A percentile compares a stretch with the other conserved stretches of the same genome.
phyloP scores from a whole-genome alignment of 2,329 filamentous ascomycete genomes.

The Geoglossum cookeanum region DNA sequence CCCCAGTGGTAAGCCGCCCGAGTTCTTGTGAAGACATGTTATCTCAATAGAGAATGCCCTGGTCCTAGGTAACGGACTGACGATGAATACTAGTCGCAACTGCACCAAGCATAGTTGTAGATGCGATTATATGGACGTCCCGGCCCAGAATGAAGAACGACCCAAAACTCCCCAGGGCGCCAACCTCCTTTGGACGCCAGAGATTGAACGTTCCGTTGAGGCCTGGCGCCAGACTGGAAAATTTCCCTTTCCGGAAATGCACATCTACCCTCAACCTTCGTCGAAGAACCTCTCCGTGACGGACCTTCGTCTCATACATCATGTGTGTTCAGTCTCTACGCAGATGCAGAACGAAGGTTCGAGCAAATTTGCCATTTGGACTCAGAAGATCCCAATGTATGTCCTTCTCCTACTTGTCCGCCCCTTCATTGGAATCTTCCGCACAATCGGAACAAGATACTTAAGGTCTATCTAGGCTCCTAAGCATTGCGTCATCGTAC shows the following conservation, averaged over 20 bases:
- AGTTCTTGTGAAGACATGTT: neutral
- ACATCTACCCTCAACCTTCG: slow-evolving; percentile 54
- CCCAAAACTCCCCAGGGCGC: slow-evolving; percentile 32
- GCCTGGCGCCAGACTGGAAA: slow-evolving; percentile 68
- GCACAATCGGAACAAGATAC: slow-evolving; percentile 13
- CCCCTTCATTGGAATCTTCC: slow-evolving; percentile 10
- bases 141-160: slow-evolving; percentile 37
- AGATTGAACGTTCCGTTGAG: slow-evolving; percentile 63
- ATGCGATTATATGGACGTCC: slow-evolving; percentile 90
- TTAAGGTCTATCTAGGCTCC: slow-evolving; percentile 34
- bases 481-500: slow-evolving; percentile 64
- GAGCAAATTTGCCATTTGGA: slow-evolving; percentile 80
- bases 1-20: slow-evolving; percentile 62
- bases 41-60: neutral
- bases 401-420: slow-evolving; percentile 19
- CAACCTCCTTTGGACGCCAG: slow-evolving; percentile 65
- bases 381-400: slow-evolving; percentile 79
- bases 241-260: slow-evolving; percentile 69
- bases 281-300: slow-evolving; percentile 55
- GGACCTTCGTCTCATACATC: slow-evolving; percentile 76
- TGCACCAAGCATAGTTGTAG: slow-evolving; percentile 98
- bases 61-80: neutral
- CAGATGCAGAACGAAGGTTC: slow-evolving; percentile 61
- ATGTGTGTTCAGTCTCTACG: slow-evolving; percentile 69
- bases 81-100: slow-evolving; percentile 49